phyloP scores from a whole-genome alignment of 176 grass and related monocot genomes.

The Lolium multiflorum region DNA sequence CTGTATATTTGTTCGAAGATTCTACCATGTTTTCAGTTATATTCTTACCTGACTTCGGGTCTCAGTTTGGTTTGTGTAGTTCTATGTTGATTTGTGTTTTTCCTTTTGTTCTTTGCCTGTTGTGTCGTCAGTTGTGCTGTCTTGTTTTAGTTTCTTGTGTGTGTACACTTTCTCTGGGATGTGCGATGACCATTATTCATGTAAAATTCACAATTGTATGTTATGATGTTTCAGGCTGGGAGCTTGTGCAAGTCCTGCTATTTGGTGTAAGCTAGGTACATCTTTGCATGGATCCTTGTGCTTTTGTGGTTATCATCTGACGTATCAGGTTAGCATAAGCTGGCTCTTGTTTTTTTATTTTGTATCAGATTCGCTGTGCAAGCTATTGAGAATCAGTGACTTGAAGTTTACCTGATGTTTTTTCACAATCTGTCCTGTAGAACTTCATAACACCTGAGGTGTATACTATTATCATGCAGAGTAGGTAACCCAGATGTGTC shows the following conservation, averaged over 20 bases:
- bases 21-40: not conserved
- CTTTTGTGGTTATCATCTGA: slow-evolving; percentile 1
- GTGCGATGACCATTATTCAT: not conserved
- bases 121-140: not conserved
- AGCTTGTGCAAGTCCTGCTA: not conserved
- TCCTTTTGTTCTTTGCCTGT: slow-evolving; percentile 3
- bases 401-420: not conserved
- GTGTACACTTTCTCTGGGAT: not conserved
- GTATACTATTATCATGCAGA: not conserved
- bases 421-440: not conserved
- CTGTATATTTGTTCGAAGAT: slow-evolving; percentile 13
- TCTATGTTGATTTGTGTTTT: slow-evolving; percentile 17
- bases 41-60: not conserved
- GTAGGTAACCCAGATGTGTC: not conserved
- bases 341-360: not conserved
- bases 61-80: not conserved
- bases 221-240: slow-evolving; percentile 35
- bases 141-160: not conserved
- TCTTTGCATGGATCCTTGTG: not conserved
- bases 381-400: not conserved
- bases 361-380: not conserved
- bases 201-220: not conserved
- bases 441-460: not conserved
- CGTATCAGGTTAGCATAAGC: slow-evolving; percentile 13
- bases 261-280: not conserved